Conservation (phyloP, 176 grass and related monocot species). For the bread wheat (Triticum aestivum) region DNA sequence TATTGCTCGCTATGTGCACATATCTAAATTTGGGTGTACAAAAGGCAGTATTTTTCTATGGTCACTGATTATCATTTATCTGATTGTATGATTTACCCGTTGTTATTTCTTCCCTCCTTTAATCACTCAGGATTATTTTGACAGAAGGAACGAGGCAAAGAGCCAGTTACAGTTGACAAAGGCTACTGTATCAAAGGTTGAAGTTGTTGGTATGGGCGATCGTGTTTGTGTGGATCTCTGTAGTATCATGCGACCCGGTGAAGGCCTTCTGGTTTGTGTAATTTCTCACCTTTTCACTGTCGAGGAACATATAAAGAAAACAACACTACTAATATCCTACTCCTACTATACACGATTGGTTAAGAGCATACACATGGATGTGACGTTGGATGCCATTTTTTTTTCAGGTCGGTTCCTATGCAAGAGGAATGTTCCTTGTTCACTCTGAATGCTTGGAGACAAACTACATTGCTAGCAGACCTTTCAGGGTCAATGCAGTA, state of each 20-base stretch:
- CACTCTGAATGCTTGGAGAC: conserved; percentile 98
- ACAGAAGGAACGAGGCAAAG: conserved; percentile 76
- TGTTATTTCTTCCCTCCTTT: conserved; percentile 29
- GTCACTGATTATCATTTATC: neutral
- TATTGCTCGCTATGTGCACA: neutral
- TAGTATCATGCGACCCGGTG: conserved; percentile 82
- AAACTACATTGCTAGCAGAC: conserved; percentile 91
- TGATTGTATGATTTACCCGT: conserved; percentile 19
- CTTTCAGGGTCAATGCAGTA: conserved; percentile 94
- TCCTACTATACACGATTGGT: neutral
- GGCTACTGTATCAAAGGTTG: conserved; percentile 67
- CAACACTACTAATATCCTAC: neutral
- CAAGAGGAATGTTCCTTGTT: conserved; percentile 82
- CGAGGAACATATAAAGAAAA: neutral
- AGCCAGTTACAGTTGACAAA: conserved; percentile 67
- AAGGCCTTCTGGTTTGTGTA: conserved; percentile 94
- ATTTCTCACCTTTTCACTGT: conserved; percentile 27
- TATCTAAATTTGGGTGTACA: neutral
- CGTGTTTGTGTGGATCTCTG: conserved; percentile 98
- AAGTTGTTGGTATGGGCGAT: conserved; percentile 88
- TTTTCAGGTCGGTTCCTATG: conserved; percentile 85
- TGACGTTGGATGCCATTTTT: neutral
- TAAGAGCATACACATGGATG: neutral
- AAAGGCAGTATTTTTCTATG: neutral
- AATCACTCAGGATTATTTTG: conserved; percentile 86